A percentile compares a stretch with the other conserved stretches of the same genome.
These are phyloP conservation scores for Wickerhamomyces silvicola DNA, from an alignment of 805 yeast genomes.

Conservation along the genomic window DNA sequence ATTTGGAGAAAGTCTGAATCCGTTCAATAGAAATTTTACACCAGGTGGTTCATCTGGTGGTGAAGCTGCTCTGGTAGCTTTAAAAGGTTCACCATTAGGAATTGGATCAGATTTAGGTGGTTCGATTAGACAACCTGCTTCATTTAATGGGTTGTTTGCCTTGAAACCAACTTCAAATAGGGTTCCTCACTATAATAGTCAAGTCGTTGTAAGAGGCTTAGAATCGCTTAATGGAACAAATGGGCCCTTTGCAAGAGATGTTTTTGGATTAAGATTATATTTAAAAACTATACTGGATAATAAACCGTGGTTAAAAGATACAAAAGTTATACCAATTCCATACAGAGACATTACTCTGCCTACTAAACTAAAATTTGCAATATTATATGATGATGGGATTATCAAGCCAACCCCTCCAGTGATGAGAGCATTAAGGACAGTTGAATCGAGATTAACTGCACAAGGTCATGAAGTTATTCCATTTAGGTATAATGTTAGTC, in stretches of 20 bases:
- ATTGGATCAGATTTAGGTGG: constrained; percentile 52
- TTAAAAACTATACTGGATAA: constrained; percentile 20
- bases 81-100: constrained; percentile 35
- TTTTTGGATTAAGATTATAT: constrained; percentile 29
- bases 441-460: constrained; percentile 20
- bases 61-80: constrained; percentile 40
- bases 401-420: constrained; percentile 42
- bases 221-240: constrained; percentile 33
- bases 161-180: constrained; percentile 38
- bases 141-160: constrained; percentile 33
- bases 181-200: constrained; percentile 30
- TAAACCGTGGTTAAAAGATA: constrained; percentile 36
- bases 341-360: constrained; percentile 28
- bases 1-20: constrained; percentile 39
- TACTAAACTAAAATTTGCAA: constrained; percentile 32
- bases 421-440: constrained; percentile 32
- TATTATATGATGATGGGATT: constrained; percentile 33
- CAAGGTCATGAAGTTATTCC: constrained; percentile 45
- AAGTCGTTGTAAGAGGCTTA: constrained; percentile 29
- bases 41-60: constrained; percentile 50
- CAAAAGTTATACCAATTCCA: constrained; percentile 31
- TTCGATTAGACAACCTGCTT: constrained; percentile 40
- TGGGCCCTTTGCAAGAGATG: constrained; percentile 36
- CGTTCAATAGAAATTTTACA: constrained; percentile 32
- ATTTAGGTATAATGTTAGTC: constrained; percentile 20